Conservation (phyloP, 2,329 filamentous ascomycete genomes). For the Fusarium liriodendri region DNA sequence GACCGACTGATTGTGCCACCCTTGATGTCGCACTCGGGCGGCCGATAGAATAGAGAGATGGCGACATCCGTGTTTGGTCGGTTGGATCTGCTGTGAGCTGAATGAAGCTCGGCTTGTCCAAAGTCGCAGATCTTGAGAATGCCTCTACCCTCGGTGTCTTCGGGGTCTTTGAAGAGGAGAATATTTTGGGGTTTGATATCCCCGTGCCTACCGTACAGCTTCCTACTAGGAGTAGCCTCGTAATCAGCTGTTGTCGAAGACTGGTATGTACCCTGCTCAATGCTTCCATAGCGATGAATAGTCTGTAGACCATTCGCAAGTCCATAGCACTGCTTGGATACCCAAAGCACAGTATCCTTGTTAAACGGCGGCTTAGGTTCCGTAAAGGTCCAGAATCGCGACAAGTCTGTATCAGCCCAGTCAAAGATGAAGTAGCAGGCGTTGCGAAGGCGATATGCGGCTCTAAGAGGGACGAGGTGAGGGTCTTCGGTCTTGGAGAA, state of each 20-base stretch:
- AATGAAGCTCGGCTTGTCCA: conserved; percentile 12
- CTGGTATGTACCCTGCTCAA: background rate
- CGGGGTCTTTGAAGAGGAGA: conserved; percentile 6
- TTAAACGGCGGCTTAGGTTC: background rate
- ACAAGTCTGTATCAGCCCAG: conserved; percentile 7
- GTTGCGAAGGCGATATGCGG: background rate
- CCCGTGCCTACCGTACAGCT: conserved; percentile 20
- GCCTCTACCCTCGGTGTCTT: background rate
- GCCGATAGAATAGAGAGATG: conserved; percentile 7
- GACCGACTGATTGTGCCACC: conserved; percentile 1
- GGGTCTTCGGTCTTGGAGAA: background rate
- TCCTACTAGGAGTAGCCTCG: background rate
- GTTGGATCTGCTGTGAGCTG: conserved; percentile 3
- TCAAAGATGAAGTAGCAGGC: conserved; percentile 13
- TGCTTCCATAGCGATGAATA: conserved; percentile 8
- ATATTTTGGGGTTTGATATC: conserved; percentile 31
- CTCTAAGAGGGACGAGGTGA: background rate
- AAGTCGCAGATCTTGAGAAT: conserved; percentile 21
- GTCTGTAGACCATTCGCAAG: conserved; percentile 4
- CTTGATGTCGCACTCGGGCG: conserved; percentile 23
- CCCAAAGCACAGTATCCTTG: background rate
- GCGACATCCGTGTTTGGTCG: conserved; percentile 3
- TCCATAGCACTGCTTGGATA: background rate
- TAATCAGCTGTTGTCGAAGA: background rate
- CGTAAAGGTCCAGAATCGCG: background rate